Percentiles rank a stretch among this genome's conserved stretches.
Evolutionary conservation across 2,329 filamentous ascomycete genomes (phyloP).

Genomic region (Exophiala sp.): DNA sequence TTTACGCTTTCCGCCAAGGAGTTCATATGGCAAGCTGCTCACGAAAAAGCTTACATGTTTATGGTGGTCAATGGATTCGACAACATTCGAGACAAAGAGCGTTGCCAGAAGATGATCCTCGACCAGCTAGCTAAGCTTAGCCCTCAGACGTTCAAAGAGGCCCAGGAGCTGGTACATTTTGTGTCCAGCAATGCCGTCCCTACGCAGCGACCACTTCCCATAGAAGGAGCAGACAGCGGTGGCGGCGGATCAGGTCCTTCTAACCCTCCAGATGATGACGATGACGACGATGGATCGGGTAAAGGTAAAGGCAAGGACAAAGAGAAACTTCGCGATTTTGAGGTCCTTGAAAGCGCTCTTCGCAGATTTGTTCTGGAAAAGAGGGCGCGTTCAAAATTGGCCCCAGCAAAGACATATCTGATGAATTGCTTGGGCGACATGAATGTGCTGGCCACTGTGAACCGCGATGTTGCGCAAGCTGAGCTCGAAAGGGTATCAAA

Average conservation of each 20-base stretch:
- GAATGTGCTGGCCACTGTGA: slow-evolving; percentile 76
- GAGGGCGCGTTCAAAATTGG: slow-evolving; percentile 88
- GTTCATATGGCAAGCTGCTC: slow-evolving; percentile 91
- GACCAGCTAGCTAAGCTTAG: slow-evolving; percentile 87
- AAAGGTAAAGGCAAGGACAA: slow-evolving; percentile 89
- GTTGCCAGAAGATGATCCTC: slow-evolving; percentile 88
- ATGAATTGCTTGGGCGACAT: slow-evolving; percentile 90
- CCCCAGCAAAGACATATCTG: slow-evolving; percentile 91
- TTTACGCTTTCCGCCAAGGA: slow-evolving; percentile 97
- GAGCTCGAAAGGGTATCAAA: slow-evolving; percentile 79
- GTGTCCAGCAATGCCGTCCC: slow-evolving; percentile 96
- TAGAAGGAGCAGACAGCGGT: slow-evolving; percentile 51
- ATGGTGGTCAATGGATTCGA: slow-evolving; percentile 98
- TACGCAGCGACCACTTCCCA: slow-evolving; percentile 57
- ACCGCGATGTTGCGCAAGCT: slow-evolving; percentile 77
- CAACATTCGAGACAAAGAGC: slow-evolving; percentile 83
- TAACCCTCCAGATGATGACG: slow-evolving; percentile 42
- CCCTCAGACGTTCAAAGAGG: slow-evolving; percentile 88
- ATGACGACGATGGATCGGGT: slow-evolving; percentile 52
- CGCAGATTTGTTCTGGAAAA: slow-evolving; percentile 94
- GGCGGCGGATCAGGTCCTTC: slow-evolving; percentile 46
- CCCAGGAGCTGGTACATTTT: slow-evolving; percentile 90
- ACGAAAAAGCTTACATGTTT: slow-evolving; percentile 98
- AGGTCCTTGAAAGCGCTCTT: slow-evolving; percentile 81
- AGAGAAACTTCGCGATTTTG: slow-evolving; percentile 85